Base-by-base conservation (phyloP, 257 asterid species). In the Solanum chmielewskii region DNA sequence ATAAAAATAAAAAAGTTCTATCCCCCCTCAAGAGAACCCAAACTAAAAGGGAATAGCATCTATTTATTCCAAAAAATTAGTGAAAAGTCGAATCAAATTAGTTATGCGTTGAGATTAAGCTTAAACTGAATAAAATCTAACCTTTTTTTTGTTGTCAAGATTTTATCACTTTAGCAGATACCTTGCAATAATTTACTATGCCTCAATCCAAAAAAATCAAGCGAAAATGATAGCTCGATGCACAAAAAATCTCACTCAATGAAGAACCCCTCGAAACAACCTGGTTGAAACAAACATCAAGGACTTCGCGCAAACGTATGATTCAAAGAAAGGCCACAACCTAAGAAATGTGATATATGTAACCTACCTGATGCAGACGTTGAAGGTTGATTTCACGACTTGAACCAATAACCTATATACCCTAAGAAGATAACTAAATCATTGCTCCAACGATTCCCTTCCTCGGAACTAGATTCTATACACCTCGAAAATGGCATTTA, bases 361-460 rank as follows among this genome's bases (percentile, higher is more conserved):
- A 6, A 18, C 23, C 0, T 68, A 0, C 0, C 7, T 66, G 0
- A 66, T 66, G 9, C 70, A 62, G 10, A 1, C 15, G 11, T 62
- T 10, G 5, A 62, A 4, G 15, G 4, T 62, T 11, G 31, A n/a
- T 64, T 64, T 64, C 31, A n/a, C 1, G 3, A 69, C 11, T 7
- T 15, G 23, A 27, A 69, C 2, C 2, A 1, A 0, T 14, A 0
- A 68, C 39, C 9, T 27, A 66, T 0, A 25, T 25, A 25, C 41
- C 41, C 31, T 29, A 69, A 2, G 6, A 69, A 29, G 11, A 29
- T 35, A 29, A 69, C 23, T 69, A 29, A 31, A 29, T 14, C n/a
- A 18, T 69, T 29, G 42, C n/a, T 69, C 42, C 23, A 69, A 29
- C 12, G 3, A 6, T 69, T 15, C 39, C 21, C 37, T 33, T 2